phyloP scores from a whole-genome alignment of 2,329 filamentous ascomycete species.

The Penicillium sp. region DNA sequence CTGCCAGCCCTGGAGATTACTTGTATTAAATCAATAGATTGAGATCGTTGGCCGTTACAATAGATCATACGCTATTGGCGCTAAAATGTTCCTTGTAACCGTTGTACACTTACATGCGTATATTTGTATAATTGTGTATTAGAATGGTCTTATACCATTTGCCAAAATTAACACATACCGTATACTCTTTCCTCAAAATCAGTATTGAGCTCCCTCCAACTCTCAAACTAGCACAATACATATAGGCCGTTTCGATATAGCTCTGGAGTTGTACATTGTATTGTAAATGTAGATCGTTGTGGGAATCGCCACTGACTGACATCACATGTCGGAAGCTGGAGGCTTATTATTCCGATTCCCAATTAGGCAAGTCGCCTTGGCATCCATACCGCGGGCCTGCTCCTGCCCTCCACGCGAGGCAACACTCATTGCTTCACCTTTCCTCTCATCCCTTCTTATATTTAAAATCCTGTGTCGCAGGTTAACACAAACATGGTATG shows the following conservation, averaged over 20 bases:
- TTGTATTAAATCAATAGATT: neutral
- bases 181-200: neutral
- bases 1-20: neutral
- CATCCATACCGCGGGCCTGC: neutral
- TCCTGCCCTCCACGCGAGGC: slow-evolving; percentile 19
- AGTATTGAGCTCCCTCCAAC: neutral
- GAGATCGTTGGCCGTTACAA: neutral
- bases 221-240: neutral
- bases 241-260: neutral
- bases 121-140: neutral
- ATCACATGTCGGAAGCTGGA: slow-evolving; percentile 9
- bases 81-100: neutral
- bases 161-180: too few relatives aligned
- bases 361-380: slow-evolving; percentile 5
- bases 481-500: slow-evolving; percentile 14
- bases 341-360: slow-evolving; percentile 14
- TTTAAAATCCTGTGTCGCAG: neutral
- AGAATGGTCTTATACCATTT: neutral
- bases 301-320: neutral
- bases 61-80: neutral
- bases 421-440: slow-evolving; percentile 12
- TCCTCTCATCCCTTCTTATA: neutral
- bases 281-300: neutral
- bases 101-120: neutral
- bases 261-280: neutral